Evolutionary conservation across 306 rosid species (phyloP).

Genomic region (Geum urbanum): DNA sequence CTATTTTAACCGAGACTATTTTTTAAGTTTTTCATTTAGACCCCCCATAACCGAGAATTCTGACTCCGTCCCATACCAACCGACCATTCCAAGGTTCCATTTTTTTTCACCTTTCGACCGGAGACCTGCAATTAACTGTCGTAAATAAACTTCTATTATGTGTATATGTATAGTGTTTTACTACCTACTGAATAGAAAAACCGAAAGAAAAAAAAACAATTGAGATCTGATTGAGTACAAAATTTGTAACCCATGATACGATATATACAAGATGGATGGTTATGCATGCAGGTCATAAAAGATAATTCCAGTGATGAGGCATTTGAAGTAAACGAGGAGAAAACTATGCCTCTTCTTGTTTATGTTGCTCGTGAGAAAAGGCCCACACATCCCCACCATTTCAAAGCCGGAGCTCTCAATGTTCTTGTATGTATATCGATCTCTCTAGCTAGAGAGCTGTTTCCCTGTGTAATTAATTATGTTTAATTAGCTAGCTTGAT

Average conservation of each 20-base stretch:
- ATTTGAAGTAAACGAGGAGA: neutral
- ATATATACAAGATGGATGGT: neutral
- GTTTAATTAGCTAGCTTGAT: neutral
- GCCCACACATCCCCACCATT: constrained; percentile 45
- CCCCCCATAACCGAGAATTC: too few species aligned
- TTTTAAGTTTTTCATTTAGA: too few species aligned
- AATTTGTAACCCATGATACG: neutral
- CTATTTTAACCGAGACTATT: too few species aligned
- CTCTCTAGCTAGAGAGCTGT: neutral
- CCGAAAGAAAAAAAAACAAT: neutral
- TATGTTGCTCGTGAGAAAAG: constrained; percentile 61
- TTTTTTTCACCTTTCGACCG: neutral
- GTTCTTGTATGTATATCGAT: constrained; percentile 40
- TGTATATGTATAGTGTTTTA: neutral
- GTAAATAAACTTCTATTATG: too few species aligned
- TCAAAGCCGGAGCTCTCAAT: constrained; percentile 80
- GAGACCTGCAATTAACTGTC: neutral
- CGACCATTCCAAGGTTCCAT: neutral
- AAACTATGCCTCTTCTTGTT: constrained; percentile 46
- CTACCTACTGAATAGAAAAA: neutral
- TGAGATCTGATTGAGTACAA: neutral
- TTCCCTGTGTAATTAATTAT: neutral
- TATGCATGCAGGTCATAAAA: constrained; percentile 21
- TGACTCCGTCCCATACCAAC: too few species aligned
- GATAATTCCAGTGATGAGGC: neutral